Evolutionary conservation across 805 yeast species (phyloP).

Genomic region (Lipomyces spencermartinsiae): DNA sequence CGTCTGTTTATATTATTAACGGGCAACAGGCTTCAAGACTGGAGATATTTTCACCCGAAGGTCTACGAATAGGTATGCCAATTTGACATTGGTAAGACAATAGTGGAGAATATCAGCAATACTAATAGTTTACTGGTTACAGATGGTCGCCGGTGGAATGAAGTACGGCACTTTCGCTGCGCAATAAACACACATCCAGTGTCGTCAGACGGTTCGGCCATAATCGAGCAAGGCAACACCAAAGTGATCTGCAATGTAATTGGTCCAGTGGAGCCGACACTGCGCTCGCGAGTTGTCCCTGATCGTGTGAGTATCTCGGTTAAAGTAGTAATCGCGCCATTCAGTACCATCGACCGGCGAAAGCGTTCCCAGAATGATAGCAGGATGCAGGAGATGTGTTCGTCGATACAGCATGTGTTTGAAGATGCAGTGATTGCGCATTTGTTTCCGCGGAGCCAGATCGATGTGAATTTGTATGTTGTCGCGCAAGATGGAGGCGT

Average conservation of each 20-base stretch:
- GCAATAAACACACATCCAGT: constrained; percentile 83
- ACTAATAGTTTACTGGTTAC: not conserved
- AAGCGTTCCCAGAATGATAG: constrained; percentile 69
- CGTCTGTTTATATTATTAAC: not conserved
- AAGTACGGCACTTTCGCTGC: constrained; percentile 80
- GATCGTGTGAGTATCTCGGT: constrained; percentile 66
- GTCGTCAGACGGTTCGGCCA: constrained; percentile 89
- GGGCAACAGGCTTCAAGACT: constrained; percentile 38
- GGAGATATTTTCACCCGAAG: constrained; percentile 95
- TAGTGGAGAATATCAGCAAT: not conserved
- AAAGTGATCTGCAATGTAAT: constrained; percentile 82
- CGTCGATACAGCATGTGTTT: constrained; percentile 46
- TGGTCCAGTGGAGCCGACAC: constrained; percentile 87
- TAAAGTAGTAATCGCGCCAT: constrained; percentile 75
- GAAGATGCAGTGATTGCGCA: constrained; percentile 69
- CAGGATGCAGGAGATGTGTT: constrained; percentile 47
- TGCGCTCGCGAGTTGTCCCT: constrained; percentile 53
- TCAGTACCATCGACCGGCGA: constrained; percentile 77
- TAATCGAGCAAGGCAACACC: constrained; percentile 89
- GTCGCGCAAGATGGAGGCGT: constrained; percentile 91
- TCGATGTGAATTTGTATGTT: constrained; percentile 76
- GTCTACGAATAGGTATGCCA: constrained; percentile 63
- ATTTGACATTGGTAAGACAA: not conserved
- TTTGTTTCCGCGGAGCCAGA: constrained; percentile 81
- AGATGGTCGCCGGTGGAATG: constrained; percentile 96